Conservation (phyloP, 805 yeast species). For the Candida patagonica region DNA sequence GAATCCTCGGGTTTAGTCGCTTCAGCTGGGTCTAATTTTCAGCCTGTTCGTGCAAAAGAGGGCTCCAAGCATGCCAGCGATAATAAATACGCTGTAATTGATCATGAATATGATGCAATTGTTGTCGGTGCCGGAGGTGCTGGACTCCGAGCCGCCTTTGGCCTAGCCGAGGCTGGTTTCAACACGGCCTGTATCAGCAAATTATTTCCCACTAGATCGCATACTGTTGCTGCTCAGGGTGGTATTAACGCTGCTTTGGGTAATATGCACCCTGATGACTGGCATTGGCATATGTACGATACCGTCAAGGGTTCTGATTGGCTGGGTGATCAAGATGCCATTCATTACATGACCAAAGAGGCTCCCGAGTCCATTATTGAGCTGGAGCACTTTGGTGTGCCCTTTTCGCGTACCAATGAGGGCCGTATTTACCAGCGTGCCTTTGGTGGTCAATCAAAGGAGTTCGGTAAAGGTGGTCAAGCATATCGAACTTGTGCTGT, state of each 20-base stretch:
- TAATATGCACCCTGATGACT: conserved; percentile 95
- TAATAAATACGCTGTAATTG: conserved; percentile 84
- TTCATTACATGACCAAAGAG: conserved; percentile 97
- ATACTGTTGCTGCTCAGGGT: conserved; percentile 99
- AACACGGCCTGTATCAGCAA: conserved; percentile 97
- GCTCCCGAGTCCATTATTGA: conserved; percentile 95
- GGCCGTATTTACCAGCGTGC: conserved; percentile 98
- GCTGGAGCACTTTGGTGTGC: conserved; percentile 96
- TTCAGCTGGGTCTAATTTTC: background rate
- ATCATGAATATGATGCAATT: conserved; percentile 96
- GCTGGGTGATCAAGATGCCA: conserved; percentile 99
- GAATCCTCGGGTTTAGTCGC: background rate
- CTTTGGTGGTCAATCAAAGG: conserved; percentile 94
- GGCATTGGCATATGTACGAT: conserved; percentile 99
- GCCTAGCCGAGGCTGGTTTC: conserved; percentile 92
- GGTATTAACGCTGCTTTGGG: conserved; percentile 99
- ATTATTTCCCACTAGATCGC: conserved; percentile 96
- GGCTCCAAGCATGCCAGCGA: conserved; percentile 47
- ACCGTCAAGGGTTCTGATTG: conserved; percentile 99
- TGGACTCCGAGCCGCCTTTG: conserved; percentile 97
- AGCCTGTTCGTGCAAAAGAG: conserved; percentile 31
- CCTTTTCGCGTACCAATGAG: conserved; percentile 92
- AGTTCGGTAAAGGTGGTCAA: conserved; percentile 97
- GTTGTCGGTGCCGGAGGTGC: conserved; percentile 99
- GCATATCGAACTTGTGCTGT: conserved; percentile 99